Conservation (phyloP, 495 filamentous ascomycete genomes). For the Beverwykella pulmonaria region DNA sequence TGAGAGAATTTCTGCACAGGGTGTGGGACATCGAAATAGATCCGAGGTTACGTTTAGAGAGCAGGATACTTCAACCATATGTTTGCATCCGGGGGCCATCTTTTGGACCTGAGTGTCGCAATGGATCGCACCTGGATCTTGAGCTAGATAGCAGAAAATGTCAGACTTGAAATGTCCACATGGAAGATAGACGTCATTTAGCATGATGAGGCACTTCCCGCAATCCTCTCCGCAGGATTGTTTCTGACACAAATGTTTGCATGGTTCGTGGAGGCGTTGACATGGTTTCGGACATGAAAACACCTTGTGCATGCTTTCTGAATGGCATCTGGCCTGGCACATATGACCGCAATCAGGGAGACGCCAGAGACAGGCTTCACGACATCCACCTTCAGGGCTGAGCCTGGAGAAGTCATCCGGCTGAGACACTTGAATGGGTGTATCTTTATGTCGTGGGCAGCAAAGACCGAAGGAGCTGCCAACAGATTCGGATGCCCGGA, state of each 20-base stretch:
- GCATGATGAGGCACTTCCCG: conserved; percentile 24
- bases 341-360: conserved; percentile 68
- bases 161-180: conserved; percentile 59
- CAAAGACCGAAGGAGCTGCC: conserved; percentile 59
- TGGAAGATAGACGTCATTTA: conserved; percentile 44
- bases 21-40: conserved; percentile 50
- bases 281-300: conserved; percentile 65
- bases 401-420: conserved; percentile 65
- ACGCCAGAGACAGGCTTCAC: conserved; percentile 58
- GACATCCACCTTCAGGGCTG: conserved; percentile 75
- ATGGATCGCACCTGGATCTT: conserved; percentile 42
- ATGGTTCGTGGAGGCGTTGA: conserved; percentile 42
- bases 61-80: conserved; percentile 58
- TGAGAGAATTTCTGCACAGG: conserved; percentile 51
- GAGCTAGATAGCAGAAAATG: conserved; percentile 58
- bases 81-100: conserved; percentile 57
- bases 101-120: conserved; percentile 49
- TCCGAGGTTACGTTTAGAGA: conserved; percentile 41
- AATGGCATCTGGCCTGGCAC: conserved; percentile 72
- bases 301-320: conserved; percentile 61
- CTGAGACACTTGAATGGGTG: conserved; percentile 55
- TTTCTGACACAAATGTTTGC: conserved; percentile 19
- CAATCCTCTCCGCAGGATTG: conserved; percentile 63
- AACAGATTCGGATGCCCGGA: conserved; percentile 54
- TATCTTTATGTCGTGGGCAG: conserved; percentile 70